Conservation (phyloP, 257 asterid genomes). For the Forsythia viridissima region DNA sequence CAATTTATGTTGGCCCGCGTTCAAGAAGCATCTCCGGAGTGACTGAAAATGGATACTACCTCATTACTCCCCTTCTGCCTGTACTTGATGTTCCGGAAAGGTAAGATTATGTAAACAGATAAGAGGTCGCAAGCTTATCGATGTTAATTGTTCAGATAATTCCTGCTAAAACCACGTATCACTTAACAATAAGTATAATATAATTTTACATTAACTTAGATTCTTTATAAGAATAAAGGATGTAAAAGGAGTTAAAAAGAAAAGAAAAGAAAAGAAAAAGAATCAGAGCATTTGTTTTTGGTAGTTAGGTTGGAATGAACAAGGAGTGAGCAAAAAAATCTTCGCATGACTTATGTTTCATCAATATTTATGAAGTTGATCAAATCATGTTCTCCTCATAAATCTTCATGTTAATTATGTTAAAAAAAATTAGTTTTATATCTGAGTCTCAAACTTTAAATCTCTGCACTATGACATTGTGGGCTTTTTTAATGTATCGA, state of each 20-base stretch:
- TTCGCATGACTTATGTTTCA: neutral
- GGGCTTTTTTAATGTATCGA: conserved; percentile 19
- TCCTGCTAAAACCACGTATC: neutral
- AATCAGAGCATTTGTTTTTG: neutral
- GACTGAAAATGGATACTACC: conserved; percentile 90
- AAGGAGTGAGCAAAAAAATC: neutral
- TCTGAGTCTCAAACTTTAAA: neutral
- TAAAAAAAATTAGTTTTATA: neutral
- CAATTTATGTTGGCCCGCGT: conserved; percentile 86
- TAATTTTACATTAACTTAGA: neutral
- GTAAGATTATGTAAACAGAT: conserved; percentile 29
- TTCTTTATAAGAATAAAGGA: neutral
- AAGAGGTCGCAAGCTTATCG: neutral
- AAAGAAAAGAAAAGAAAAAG: neutral
- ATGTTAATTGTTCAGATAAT: neutral
- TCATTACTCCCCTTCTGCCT: conserved; percentile 79
- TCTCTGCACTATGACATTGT: neutral
- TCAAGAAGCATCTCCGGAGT: conserved; percentile 98
- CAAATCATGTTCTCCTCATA: neutral
- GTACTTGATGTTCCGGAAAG: conserved; percentile 63
- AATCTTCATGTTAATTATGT: neutral
- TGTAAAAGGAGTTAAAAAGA: neutral
- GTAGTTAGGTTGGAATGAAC: neutral
- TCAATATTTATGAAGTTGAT: neutral
- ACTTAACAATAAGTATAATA: neutral